Base-by-base conservation (phyloP, 1,284 basidiomycete genomes). In the Pseudozyma sp. region DNA sequence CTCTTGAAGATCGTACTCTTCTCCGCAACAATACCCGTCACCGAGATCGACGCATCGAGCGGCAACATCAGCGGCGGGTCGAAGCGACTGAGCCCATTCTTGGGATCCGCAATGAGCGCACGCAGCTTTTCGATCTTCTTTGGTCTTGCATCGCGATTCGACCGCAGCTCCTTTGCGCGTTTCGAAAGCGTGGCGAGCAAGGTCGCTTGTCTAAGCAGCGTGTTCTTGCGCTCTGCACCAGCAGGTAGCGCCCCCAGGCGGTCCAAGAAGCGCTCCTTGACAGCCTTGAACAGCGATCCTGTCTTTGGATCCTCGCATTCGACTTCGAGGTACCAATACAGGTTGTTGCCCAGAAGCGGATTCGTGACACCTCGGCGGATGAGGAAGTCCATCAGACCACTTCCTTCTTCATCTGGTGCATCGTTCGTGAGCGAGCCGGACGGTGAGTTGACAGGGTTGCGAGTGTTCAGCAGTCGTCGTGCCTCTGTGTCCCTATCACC, bases 241-340 rank as follows among this genome's bases (percentile, higher is more conserved):
- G 56, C 31, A 0, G 68, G 53, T 7, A 66, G 42, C 14, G 49
- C 38, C 2, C 31, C 50, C 0, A 75, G 60, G n/a, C 69, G 91
- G 76, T 90, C 90, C 89, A 94, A 91, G 83, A 94, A 98, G 65
- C 91, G 92, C 86, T 90, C 93, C 11, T 93, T 92, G 1, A 99
- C 93, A 53, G 91, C 89, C 1, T 91, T 92, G 82, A 95, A 99
- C 91, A 98, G 93, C 87, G 93, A 93, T 3, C 93, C 93, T 82
- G 92, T 90, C 43, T 67, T 70, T 1, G 62, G 57, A 83, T 95
- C 93, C 31, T 90, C 86, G 49, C 92, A 91, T 85, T 99, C 97
- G 3, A 99, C 96, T 89, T 94, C 93, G 58, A 99, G 90, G 80
- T 99, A 99, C 97, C 97, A 99, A 83, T 97, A 92, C 67, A 99